These are phyloP conservation scores for Zoysia japonica DNA, from an alignment of 176 grass and related monocot species.

Conservation along the genomic window DNA sequence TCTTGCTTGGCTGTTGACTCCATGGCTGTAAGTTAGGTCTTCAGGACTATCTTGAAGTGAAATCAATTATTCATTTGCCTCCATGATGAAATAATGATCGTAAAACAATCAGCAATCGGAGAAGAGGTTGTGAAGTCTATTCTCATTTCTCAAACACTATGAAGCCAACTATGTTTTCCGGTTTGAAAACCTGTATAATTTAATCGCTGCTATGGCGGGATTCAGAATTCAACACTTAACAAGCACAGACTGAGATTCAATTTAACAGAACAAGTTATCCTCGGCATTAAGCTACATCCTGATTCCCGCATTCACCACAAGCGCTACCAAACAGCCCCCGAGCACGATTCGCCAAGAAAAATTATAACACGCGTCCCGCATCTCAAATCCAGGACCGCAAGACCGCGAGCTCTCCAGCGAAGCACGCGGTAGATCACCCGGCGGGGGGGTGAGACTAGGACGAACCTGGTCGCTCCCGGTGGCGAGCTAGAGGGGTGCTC, in stretches of 20 bases:
- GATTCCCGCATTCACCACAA: background rate
- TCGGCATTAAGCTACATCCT: background rate
- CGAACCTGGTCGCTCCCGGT: background rate
- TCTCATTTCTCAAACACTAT: background rate
- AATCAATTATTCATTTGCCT: conserved; percentile 31
- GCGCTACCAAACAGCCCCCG: background rate
- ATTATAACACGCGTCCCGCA: too few species aligned
- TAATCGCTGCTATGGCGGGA: background rate
- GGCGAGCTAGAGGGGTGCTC: background rate
- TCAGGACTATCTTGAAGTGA: background rate
- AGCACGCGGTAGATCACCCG: background rate
- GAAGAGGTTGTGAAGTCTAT: background rate
- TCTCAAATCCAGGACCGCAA: background rate
- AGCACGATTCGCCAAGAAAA: background rate
- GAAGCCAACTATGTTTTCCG: background rate
- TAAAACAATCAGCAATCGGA: background rate
- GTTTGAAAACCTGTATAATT: background rate
- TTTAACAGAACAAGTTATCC: background rate
- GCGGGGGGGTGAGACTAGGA: background rate
- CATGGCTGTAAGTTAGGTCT: conserved; percentile 26
- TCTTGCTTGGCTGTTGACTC: conserved; percentile 6
- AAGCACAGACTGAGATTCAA: background rate
- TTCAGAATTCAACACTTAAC: background rate
- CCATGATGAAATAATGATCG: background rate
- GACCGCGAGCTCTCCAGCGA: background rate